Conservation (phyloP, 1,284 basidiomycete species). For the Ganoderma lingzhi region DNA sequence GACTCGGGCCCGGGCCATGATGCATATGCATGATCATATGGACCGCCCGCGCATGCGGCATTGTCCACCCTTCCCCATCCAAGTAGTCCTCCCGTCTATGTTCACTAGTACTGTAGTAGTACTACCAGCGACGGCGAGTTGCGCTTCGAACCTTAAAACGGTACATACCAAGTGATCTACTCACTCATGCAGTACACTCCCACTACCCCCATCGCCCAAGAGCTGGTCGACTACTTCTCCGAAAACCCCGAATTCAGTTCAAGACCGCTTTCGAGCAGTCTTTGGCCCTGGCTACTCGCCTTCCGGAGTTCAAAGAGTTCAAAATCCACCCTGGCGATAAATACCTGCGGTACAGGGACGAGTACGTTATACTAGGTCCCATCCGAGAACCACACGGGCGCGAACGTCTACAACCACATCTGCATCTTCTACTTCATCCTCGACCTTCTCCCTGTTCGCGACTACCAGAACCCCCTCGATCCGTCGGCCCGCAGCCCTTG, state of each 20-base stretch:
- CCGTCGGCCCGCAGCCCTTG: constrained; percentile 22
- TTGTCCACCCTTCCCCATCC: neutral
- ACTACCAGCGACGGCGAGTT: neutral
- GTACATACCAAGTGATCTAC: neutral
- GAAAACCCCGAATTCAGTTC: constrained; percentile 28
- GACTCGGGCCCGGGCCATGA: too few relatives aligned
- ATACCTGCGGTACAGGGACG: constrained; percentile 27
- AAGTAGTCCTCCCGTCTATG: neutral
- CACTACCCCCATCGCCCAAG: constrained; percentile 23
- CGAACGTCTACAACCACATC: constrained; percentile 28
- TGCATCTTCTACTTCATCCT: constrained; percentile 34
- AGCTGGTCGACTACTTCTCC: constrained; percentile 25
- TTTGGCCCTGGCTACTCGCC: constrained; percentile 22
- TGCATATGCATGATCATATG: too few relatives aligned
- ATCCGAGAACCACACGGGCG: constrained; percentile 25
- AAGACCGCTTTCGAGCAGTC: constrained; percentile 26
- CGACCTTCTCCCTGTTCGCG: constrained; percentile 24
- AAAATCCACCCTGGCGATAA: constrained; percentile 27
- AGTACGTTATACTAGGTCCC: constrained; percentile 28
- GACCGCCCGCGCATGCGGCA: neutral
- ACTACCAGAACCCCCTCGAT: constrained; percentile 26
- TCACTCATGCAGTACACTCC: constrained; percentile 4
- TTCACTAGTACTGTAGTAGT: neutral
- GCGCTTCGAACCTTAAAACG: neutral
- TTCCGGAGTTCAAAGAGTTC: constrained; percentile 26